Conservation (phyloP, 2,329 filamentous ascomycete genomes). For the Ophiocordyceps australis region DNA sequence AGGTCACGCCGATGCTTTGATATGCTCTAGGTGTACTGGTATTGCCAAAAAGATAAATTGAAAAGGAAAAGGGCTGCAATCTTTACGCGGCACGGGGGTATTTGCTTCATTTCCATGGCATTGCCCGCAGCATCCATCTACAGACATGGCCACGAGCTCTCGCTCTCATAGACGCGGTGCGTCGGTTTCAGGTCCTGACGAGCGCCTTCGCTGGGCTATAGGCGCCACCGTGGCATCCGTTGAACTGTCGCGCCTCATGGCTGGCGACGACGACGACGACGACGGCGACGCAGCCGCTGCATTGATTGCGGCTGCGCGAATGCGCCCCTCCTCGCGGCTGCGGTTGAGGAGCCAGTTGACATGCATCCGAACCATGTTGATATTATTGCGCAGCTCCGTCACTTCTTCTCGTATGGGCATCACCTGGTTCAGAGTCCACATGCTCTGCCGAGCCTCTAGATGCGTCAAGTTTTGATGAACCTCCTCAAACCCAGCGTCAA, state of each 20-base stretch:
- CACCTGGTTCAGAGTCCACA: constrained; percentile 43
- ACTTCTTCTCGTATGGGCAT: constrained; percentile 44
- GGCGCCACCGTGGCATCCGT: constrained; percentile 9
- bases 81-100: no score
- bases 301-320: constrained; percentile 17
- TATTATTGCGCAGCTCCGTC: constrained; percentile 37
- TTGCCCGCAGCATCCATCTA: no score
- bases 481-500: constrained; percentile 30
- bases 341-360: constrained; percentile 38
- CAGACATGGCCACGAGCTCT: no score
- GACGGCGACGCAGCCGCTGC: no score
- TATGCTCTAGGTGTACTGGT: no score
- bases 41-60: no score
- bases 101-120: no score
- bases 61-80: no score
- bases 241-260: constrained; percentile 13
- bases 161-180: constrained; percentile 15
- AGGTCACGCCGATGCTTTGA: no score
- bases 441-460: constrained; percentile 39
- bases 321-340: constrained; percentile 26
- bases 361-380: constrained; percentile 40
- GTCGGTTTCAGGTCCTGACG: constrained; percentile 17
- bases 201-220: constrained; percentile 18
- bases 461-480: constrained; percentile 37
- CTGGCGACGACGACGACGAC: no score